phyloP scores from a whole-genome alignment of 2,329 filamentous ascomycete species.

The Westerdykella ornata region DNA sequence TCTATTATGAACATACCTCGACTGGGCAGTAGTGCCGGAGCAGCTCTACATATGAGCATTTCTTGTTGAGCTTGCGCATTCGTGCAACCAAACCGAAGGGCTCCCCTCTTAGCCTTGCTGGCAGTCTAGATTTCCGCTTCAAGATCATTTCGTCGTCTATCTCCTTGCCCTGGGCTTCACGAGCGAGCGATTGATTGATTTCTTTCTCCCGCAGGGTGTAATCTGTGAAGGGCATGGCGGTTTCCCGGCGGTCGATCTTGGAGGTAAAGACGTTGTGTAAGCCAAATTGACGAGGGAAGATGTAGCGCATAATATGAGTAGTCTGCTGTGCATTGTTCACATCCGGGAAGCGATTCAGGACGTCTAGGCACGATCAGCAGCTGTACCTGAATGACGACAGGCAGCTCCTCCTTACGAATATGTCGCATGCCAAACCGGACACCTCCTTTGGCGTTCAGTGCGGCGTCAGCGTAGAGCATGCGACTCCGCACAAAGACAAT shows the following conservation, averaged over 20 bases:
- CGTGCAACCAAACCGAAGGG: conserved; percentile 55
- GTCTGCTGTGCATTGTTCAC: conserved; percentile 49
- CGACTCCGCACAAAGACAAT: conserved; percentile 74
- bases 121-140: conserved; percentile 42
- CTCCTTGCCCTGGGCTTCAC: conserved; percentile 11
- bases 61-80: conserved; percentile 62
- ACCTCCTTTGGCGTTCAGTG: conserved; percentile 59
- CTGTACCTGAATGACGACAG: conserved; percentile 11
- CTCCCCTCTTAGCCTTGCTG: conserved; percentile 62
- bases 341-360: conserved; percentile 64
- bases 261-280: conserved; percentile 90
- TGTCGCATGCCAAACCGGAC: conserved; percentile 71
- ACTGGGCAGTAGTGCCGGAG: conserved; percentile 75
- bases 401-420: conserved; percentile 57
- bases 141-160: conserved; percentile 13
- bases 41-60: conserved; percentile 73
- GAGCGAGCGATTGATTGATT: conserved; percentile 45
- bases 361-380: conserved; percentile 51
- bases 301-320: conserved; percentile 75
- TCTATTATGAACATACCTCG: conserved; percentile 14
- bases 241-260: conserved; percentile 56
- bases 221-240: conserved; percentile 69
- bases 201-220: conserved; percentile 82
- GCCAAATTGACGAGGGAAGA: conserved; percentile 86
- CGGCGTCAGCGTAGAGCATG: conserved; percentile 77